Evolutionary conservation across 2,329 filamentous ascomycete genomes (phyloP).

Genomic region (Cercospora brassicicola): DNA sequence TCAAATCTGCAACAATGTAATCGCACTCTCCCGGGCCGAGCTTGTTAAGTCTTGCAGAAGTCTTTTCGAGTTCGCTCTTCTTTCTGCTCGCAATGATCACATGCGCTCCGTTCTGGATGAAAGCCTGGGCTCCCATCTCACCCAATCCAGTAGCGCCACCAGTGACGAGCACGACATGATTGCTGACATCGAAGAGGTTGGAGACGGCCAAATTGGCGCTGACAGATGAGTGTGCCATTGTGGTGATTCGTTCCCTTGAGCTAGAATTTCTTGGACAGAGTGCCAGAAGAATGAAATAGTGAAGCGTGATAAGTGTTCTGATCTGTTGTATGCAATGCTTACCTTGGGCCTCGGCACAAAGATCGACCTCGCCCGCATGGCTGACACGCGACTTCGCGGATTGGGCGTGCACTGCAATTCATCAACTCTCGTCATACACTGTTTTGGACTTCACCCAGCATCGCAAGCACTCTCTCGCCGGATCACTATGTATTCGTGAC

Average conservation of each 20-base stretch:
- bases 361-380: background rate
- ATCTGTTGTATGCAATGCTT: background rate
- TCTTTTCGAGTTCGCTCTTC: slow-evolving; percentile 48
- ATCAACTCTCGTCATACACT: background rate
- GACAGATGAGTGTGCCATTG: slow-evolving; percentile 37
- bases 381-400: background rate
- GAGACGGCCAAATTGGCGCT: slow-evolving; percentile 33
- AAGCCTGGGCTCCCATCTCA: slow-evolving; percentile 50
- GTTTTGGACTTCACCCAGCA: too few relatives aligned
- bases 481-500: too few relatives aligned
- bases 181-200: slow-evolving; percentile 41
- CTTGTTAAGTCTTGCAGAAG: slow-evolving; percentile 45
- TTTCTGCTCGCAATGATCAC: slow-evolving; percentile 49
- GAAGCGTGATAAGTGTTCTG: background rate
- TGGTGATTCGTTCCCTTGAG: background rate
- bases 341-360: slow-evolving; percentile 4
- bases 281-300: background rate
- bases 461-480: too few relatives aligned
- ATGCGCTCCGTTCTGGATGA: slow-evolving; percentile 47
- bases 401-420: background rate
- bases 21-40: slow-evolving; percentile 50
- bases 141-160: slow-evolving; percentile 51
- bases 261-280: background rate
- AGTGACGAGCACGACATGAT: slow-evolving; percentile 46
- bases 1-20: slow-evolving; percentile 48